Conservation (phyloP, 2,329 filamentous ascomycete genomes). For the Curvularia eragrostidis region DNA sequence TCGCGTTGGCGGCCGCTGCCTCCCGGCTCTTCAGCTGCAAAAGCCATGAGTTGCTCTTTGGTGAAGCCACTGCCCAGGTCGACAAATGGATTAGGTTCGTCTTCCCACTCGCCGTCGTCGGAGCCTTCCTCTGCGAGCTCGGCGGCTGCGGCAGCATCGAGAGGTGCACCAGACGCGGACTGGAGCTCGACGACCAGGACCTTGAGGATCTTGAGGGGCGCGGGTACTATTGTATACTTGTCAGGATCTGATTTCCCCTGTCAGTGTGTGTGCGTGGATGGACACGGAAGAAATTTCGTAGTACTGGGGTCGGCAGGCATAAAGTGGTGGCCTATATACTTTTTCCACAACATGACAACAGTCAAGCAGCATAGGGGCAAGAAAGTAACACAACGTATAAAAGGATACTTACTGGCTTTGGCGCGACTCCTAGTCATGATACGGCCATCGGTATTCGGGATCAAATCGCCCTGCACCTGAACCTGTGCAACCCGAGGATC, state of each 20-base stretch:
- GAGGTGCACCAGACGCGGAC: slow-evolving; percentile 73
- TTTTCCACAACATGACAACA: slow-evolving; percentile 6
- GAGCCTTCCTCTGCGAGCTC: slow-evolving; percentile 75
- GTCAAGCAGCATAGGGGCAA: background rate
- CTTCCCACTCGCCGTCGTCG: slow-evolving; percentile 73
- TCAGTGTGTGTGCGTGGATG: slow-evolving; percentile 23
- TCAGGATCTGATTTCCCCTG: slow-evolving; percentile 71
- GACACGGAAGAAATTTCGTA: background rate
- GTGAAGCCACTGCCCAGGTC: slow-evolving; percentile 69
- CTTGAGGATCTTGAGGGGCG: slow-evolving; percentile 94
- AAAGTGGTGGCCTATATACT: background rate
- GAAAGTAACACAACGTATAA: background rate
- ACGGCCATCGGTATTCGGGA: slow-evolving; percentile 72
- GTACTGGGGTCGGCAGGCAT: background rate
- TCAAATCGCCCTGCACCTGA: slow-evolving; percentile 88
- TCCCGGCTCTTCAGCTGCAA: slow-evolving; percentile 62
- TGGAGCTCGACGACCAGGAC: slow-evolving; percentile 90
- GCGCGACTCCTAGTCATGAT: slow-evolving; percentile 96
- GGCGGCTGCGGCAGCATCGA: slow-evolving; percentile 65
- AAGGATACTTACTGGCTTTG: slow-evolving; percentile 70
- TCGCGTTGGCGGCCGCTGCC: slow-evolving; percentile 69
- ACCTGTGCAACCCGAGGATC: slow-evolving; percentile 80
- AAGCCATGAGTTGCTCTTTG: slow-evolving; percentile 77
- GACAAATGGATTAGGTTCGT: slow-evolving; percentile 73
- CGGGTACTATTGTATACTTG: slow-evolving; percentile 84